Evolutionary conservation across 2,329 filamentous ascomycete genomes (phyloP).

Genomic region (Xylariaceae sp.): DNA sequence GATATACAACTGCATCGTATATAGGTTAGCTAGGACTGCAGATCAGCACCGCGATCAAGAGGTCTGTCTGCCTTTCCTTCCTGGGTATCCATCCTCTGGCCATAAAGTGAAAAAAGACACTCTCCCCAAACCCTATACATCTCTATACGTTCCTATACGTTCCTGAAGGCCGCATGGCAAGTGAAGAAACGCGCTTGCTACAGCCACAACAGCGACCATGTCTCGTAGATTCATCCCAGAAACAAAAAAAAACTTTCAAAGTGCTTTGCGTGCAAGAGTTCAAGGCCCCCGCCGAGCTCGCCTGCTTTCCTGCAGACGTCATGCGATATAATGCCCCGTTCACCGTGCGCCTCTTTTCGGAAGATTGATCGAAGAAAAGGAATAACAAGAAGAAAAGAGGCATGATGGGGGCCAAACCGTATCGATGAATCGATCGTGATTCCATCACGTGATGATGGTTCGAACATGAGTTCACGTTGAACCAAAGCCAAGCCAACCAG

Average conservation of each 20-base stretch:
- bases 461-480: too few relatives aligned
- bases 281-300: constrained; percentile 6
- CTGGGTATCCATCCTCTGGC: too few relatives aligned
- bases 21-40: too few relatives aligned
- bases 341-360: constrained; percentile 14
- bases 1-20: too few relatives aligned
- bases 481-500: too few relatives aligned
- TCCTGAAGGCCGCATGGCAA: constrained; percentile 2
- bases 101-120: too few relatives aligned
- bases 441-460: constrained; percentile 1
- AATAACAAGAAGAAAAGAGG: background rate
- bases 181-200: constrained; percentile 6
- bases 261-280: constrained; percentile 5
- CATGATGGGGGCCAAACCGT: too few relatives aligned
- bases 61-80: too few relatives aligned
- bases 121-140: too few relatives aligned
- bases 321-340: constrained; percentile 15
- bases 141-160: too few relatives aligned
- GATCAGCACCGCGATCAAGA: too few relatives aligned
- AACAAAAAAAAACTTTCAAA: constrained; percentile 11
- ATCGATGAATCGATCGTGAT: constrained; percentile 8
- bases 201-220: constrained; percentile 1
- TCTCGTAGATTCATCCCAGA: constrained; percentile 15
- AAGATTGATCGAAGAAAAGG: constrained; percentile 8
- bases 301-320: constrained; percentile 9